Percentiles rank a stretch among this genome's conserved stretches.
phyloP scores from a whole-genome alignment of 1,284 basidiomycete species.

The Pulveroboletus sp. region DNA sequence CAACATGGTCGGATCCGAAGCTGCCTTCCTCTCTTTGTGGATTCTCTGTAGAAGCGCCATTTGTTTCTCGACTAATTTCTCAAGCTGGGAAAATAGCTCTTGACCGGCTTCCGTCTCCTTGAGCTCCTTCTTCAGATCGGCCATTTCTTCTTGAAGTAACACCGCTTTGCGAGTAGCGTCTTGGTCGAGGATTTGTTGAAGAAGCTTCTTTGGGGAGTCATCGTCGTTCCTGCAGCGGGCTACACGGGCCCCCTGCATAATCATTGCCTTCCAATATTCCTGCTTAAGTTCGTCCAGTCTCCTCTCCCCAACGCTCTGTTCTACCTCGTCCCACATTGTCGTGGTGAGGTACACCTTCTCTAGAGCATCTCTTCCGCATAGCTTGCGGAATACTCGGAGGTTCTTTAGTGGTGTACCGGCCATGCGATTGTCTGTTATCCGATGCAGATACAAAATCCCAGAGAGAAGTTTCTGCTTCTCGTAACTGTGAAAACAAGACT shows the following conservation, averaged over 20 bases:
- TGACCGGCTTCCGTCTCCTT: constrained; percentile 1
- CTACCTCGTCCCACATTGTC: constrained; percentile 26
- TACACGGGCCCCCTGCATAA: constrained; percentile 5
- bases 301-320: neutral
- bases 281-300: constrained; percentile 8
- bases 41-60: neutral
- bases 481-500: constrained; percentile 31
- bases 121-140: constrained; percentile 1
- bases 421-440: constrained; percentile 48
- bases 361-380: constrained; percentile 1
- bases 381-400: constrained; percentile 25
- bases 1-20: neutral
- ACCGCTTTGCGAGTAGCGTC: neutral
- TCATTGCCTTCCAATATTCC: constrained; percentile 16
- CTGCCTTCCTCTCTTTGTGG: neutral
- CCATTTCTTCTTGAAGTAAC: constrained; percentile 16
- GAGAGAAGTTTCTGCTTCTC: constrained; percentile 35
- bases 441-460: constrained; percentile 53
- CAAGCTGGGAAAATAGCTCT: neutral
- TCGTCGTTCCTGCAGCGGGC: constrained; percentile 2
- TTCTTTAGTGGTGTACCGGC: constrained; percentile 44
- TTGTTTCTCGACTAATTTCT: neutral
- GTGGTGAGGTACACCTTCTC: constrained; percentile 14
- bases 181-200: constrained; percentile 2
- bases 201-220: constrained; percentile 7